Conservation (phyloP, 495 filamentous ascomycete species). For the Aspergillus baeticus region DNA sequence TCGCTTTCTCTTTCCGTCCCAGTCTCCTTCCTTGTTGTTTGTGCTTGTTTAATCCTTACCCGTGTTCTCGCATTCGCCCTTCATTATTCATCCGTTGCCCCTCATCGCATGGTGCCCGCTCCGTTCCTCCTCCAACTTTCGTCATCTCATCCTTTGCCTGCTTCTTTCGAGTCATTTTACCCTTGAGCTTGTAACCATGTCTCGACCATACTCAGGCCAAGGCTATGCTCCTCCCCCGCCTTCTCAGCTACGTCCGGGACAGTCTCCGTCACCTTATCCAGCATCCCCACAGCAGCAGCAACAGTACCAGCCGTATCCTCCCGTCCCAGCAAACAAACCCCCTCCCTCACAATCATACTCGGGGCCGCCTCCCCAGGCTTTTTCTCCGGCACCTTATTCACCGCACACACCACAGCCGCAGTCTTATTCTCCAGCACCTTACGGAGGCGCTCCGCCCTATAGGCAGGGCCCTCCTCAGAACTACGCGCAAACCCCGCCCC, state of each 20-base stretch:
- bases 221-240: constrained; percentile 28
- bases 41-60: constrained; percentile 10
- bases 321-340: constrained; percentile 26
- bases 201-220: constrained; percentile 34
- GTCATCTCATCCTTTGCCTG: constrained; percentile 1
- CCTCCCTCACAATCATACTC: constrained; percentile 32
- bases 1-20: constrained; percentile 16
- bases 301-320: constrained; percentile 33
- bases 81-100: constrained; percentile 12
- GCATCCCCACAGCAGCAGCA: constrained; percentile 36
- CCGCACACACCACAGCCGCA: constrained; percentile 16
- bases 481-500: constrained; percentile 31
- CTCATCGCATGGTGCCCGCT: constrained; percentile 5
- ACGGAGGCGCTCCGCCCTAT: constrained; percentile 11
- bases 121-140: background rate
- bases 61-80: constrained; percentile 5
- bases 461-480: constrained; percentile 28
- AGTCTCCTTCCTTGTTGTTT: constrained; percentile 10
- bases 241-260: constrained; percentile 29
- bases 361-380: constrained; percentile 26
- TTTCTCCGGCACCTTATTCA: constrained; percentile 20
- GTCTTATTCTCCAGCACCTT: constrained; percentile 21
- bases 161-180: constrained; percentile 4
- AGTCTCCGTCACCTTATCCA: constrained; percentile 31
- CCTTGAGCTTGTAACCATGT: constrained; percentile 31